Evolutionary conservation across 345 rosid species (phyloP).

Genomic region (Barbarea vulgaris): DNA sequence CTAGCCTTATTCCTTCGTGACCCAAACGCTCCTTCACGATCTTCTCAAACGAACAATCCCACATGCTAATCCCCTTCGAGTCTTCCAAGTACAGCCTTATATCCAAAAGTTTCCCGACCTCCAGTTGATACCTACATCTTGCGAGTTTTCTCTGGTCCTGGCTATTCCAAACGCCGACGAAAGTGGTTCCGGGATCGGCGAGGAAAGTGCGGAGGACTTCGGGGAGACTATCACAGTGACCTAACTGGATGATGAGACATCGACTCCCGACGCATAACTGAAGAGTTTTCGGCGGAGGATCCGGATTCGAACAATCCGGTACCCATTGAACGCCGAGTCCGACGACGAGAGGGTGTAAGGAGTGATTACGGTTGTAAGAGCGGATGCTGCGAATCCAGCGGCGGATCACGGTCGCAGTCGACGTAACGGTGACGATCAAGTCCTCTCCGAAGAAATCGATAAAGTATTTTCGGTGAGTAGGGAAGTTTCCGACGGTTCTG

Average conservation of each 20-base stretch:
- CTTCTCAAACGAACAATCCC: neutral
- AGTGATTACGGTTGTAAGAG: neutral
- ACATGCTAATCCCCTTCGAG: neutral
- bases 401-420: conserved; percentile 30
- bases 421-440: conserved; percentile 29
- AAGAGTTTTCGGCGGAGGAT: conserved; percentile 31
- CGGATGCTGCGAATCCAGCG: conserved; percentile 27
- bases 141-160: conserved; percentile 33
- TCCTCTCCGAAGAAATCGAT: conserved; percentile 36
- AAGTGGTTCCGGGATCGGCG: neutral
- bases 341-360: conserved; percentile 21
- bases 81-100: neutral
- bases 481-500: neutral
- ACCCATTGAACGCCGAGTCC: conserved; percentile 45
- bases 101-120: neutral
- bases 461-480: neutral
- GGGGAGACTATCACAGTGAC: conserved; percentile 20
- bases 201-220: conserved; percentile 30
- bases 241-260: conserved; percentile 44
- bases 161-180: conserved; percentile 22
- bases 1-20: neutral
- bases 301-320: neutral
- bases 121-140: neutral
- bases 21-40: neutral
- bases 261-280: conserved; percentile 41